Evolutionary conservation across 768 basidiomycete genomes (phyloP).

Genomic region (Suillus lakei): DNA sequence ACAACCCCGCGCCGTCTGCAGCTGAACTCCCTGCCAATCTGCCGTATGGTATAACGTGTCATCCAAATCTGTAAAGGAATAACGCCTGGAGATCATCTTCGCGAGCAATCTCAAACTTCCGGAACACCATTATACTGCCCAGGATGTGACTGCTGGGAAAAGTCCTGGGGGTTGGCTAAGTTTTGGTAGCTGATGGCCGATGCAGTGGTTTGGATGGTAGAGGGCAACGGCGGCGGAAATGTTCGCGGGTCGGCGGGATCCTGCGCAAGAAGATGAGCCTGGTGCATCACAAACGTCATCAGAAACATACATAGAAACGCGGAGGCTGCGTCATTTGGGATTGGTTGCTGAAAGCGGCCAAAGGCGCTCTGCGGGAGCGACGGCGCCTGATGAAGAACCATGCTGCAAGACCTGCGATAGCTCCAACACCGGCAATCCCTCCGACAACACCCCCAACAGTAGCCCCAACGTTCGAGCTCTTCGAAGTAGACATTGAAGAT

Average conservation of each 20-base stretch:
- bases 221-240: conserved; percentile 31
- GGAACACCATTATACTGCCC: conserved; percentile 27
- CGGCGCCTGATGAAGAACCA: conserved; percentile 43
- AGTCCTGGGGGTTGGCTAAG: conserved; percentile 10
- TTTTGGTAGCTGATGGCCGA: conserved; percentile 11
- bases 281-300: not conserved
- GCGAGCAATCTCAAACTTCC: conserved; percentile 23
- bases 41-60: not conserved
- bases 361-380: conserved; percentile 25
- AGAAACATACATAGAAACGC: conserved; percentile 32
- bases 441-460: conserved; percentile 53
- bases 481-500: conserved; percentile 12
- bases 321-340: conserved; percentile 22
- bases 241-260: conserved; percentile 42
- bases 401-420: conserved; percentile 42
- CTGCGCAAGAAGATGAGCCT: conserved; percentile 19
- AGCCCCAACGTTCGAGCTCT: conserved; percentile 47
- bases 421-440: conserved; percentile 44
- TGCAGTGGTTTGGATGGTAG: conserved; percentile 10
- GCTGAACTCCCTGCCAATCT: not conserved
- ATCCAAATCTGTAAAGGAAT: not conserved
- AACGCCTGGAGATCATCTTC: not conserved
- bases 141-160: conserved; percentile 12
- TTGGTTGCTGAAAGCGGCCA: conserved; percentile 12
- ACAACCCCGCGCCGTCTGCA: not conserved